Evolutionary conservation across 495 filamentous ascomycete species (phyloP), one percentile per base, ranked within the genome.

Genomic region (Parathielavia appendiculata): DNA sequence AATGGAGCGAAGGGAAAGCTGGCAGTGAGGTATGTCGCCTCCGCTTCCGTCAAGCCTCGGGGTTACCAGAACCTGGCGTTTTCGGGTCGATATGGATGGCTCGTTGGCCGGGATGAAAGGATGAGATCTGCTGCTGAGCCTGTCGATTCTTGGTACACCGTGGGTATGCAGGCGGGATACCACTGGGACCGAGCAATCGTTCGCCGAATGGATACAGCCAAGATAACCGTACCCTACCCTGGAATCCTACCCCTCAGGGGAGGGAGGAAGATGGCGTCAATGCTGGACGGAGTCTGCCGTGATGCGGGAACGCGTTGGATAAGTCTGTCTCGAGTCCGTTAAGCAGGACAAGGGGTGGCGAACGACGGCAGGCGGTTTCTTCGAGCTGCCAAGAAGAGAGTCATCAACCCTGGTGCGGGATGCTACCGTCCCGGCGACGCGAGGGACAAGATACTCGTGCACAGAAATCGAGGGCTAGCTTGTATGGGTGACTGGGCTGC

Each of bases 141-240:
- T 51, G 56, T 53, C 51, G 57, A 47, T 58, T 64, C 54, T 66
- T 62, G 62, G 54, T 57, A 66, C 49, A 59, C 34, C 50, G 63
- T 63, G 61, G 60, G 60, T 54, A 45, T 66, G 66, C 63, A 63
- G 62, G 66, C 66, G 64, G 62, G 61, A 63, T 62, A 54, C 59
- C 56, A 66, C 54, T 39, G 56, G 56, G 56, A 59, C 52, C 47
- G 57, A 57, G 58, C 50, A 66, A 53, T 66, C 56, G 60, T 51
- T 62, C 54, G 53, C 58, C 39, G 50, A 58, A 61, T 56, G 58
- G 60, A 60, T 20, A 47, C 46, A 54, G 45, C 57, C 62, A 59
- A 60, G 62, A 56, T 60, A 61, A 51, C 60, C 59, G 53, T 56
- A 53, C 41, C 38, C 54, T 63, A 41, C 41, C 62, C 52, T 38